phyloP scores from a whole-genome alignment of 164 flowering plant genomes.

The Annona cherimola region DNA sequence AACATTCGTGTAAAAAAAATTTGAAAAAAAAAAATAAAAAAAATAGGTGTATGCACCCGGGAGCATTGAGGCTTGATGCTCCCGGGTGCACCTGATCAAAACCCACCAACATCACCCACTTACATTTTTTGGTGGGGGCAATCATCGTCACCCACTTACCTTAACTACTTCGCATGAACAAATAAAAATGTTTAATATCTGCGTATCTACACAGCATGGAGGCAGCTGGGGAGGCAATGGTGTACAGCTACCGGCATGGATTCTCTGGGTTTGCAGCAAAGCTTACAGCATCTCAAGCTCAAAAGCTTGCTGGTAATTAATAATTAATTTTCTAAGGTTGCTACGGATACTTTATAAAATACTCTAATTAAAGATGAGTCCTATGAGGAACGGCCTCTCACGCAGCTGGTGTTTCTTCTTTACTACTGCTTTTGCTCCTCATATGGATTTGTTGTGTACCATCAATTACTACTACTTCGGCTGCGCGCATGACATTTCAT shows the following conservation, averaged over 20 bases:
- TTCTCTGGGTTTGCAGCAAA: constrained; percentile 56
- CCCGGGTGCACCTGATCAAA: too few species aligned
- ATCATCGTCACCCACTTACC: too few species aligned
- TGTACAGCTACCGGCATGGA: constrained; percentile 47
- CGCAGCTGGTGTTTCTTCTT: too few species aligned
- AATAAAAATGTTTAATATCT: background rate
- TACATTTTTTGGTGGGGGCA: background rate
- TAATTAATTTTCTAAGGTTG: too few species aligned
- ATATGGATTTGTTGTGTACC: background rate
- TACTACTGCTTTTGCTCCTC: too few species aligned
- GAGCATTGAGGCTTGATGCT: too few species aligned
- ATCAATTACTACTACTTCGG: background rate
- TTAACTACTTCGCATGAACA: background rate
- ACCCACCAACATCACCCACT: background rate
- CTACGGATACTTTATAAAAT: too few species aligned
- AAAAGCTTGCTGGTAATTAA: constrained; percentile 32
- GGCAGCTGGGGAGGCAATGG: constrained; percentile 23
- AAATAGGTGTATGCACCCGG: too few species aligned
- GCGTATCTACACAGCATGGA: constrained; percentile 30
- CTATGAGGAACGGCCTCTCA: too few species aligned
- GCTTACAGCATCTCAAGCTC: constrained; percentile 34
- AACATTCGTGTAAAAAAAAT: too few species aligned
- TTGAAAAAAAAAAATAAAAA: too few species aligned
- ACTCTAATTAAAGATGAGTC: too few species aligned
- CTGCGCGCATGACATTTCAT: background rate